These are phyloP conservation scores for Starmerella kuoi DNA, from an alignment of 805 yeast genomes.

Conservation along the genomic window DNA sequence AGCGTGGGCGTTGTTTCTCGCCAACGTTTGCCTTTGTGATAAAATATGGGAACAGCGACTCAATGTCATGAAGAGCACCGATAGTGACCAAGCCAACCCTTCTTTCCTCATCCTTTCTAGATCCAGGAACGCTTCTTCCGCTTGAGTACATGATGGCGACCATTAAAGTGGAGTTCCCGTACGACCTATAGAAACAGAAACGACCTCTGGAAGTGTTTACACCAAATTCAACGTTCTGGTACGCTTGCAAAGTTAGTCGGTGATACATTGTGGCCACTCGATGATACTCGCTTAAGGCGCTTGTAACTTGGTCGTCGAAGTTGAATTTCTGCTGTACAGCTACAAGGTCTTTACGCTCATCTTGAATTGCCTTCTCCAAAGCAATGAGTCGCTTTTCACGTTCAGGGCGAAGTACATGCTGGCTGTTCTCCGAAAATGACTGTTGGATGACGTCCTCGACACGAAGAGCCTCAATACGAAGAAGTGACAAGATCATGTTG, in stretches of 20 bases:
- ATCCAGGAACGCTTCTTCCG: not conserved
- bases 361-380: not conserved
- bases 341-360: not conserved
- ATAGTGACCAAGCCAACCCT: not conserved
- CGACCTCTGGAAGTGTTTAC: not conserved
- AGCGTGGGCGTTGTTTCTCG: not conserved
- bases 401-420: conserved; percentile 76
- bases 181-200: not conserved
- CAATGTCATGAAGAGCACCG: not conserved
- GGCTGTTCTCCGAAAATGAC: conserved; percentile 82
- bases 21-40: not conserved
- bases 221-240: not conserved
- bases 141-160: not conserved
- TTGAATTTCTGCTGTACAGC: not conserved
- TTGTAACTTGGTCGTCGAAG: not conserved
- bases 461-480: conserved; percentile 83
- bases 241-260: not conserved
- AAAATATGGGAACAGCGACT: not conserved
- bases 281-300: conserved; percentile 1
- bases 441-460: conserved; percentile 98
- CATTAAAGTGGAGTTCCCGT: not conserved
- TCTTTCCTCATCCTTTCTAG: not conserved
- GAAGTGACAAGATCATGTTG: conserved; percentile 78
- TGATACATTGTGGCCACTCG: not conserved
- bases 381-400: conserved; percentile 53